Evolutionary conservation across 2,329 filamentous ascomycete species (phyloP), one percentile per base, ranked within the genome.

Genomic region (Aspergillus brasiliensis): DNA sequence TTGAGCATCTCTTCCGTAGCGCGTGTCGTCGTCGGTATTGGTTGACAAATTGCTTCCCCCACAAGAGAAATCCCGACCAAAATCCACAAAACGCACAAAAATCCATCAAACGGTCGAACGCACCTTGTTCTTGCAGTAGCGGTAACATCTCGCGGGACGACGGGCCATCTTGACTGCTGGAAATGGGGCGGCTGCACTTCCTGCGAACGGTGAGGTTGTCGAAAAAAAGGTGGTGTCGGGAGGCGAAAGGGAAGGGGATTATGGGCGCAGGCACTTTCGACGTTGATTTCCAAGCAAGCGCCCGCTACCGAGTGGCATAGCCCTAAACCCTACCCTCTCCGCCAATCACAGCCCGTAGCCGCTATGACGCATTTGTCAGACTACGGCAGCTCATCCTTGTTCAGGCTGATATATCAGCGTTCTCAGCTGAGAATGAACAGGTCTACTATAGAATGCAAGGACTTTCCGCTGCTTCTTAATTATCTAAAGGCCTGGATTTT

Each of bases 71-170:
- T 59, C 58, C 63, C 61, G 52, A 59, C 51, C 53, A 59, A 64
- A 64, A 67, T 52, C 58, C 57, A 69, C 69, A 71, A 64, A 73
- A 69, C 63, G 69, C 61, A 59, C 65, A 62, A 64, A 58, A 65
- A 65, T 42, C 57, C 58, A 59, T 65, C 62, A 53, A 59, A 55
- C 52, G 10, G 61, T 67, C 65, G 60, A 34, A 63, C 90, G 84
- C 81, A 96, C 92, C 92, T 97, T 97, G 90, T 98, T 99, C 92
- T 99, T 99, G 93, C 95, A 99, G 91, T 99, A 99, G 80, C 95
- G 90, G 89, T 97, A 99, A 87, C 95, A 99, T 87, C 95, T 91
- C 80, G 95, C 95, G 80, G 95, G 95, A 91, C 95, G 92, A 84
- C 95, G 92, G 80, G 95, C 95, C 95, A 99, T 99, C 86, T 89